Evolutionary conservation across 805 yeast species (phyloP), one percentile per base, ranked within the genome.

Genomic region (Scheffersomyces lignosus): DNA sequence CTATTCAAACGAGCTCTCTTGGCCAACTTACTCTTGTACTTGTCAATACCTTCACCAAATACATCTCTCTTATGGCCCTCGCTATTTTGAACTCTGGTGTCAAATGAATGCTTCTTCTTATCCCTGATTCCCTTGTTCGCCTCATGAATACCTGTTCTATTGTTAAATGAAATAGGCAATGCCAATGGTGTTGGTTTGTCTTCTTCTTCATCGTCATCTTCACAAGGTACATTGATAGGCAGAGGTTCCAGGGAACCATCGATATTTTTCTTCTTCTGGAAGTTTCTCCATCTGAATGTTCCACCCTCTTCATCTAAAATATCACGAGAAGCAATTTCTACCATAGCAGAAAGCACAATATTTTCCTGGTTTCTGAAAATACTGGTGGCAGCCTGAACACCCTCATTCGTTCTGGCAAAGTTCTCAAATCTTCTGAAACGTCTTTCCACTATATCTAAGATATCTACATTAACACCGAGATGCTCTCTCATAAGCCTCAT

Each of bases 401-500:
- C 82, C 9, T 58, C 54, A 1, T 47, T 34, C 0, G 77, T 59
- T 13, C 48, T 49, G 2, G 81, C 78, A 51, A 68, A 66, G 4
- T 58, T 56, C 41, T 76, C 79, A 43, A 77, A 68, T 33, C 66
- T 64, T 13, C 60, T 54, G 37, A 86, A 83, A 48, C 85, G 73
- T 47, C 90, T 71, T 54, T 89, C 96, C 22, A 88, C 84, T 29
- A 84, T 62, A 38, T 90, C 97, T 17, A 89, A 62, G 12, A 83
- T 68, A 60, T 90, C 97, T 29, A 89, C 93, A 58, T 89, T 95
- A 36, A 95, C 83, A 17, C 99, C 99, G 17, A 93, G 58, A 63
- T 93, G 99, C 56, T 93, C 99, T 46, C 99, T 77, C 99, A 93
- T 93, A 34, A 95, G 71, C 44, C 97, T 75, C 69, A 89, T 78